Evolutionary conservation across 495 filamentous ascomycete species (phyloP), one percentile per base, ranked within the genome.

Genomic region (Neurospora sp.): DNA sequence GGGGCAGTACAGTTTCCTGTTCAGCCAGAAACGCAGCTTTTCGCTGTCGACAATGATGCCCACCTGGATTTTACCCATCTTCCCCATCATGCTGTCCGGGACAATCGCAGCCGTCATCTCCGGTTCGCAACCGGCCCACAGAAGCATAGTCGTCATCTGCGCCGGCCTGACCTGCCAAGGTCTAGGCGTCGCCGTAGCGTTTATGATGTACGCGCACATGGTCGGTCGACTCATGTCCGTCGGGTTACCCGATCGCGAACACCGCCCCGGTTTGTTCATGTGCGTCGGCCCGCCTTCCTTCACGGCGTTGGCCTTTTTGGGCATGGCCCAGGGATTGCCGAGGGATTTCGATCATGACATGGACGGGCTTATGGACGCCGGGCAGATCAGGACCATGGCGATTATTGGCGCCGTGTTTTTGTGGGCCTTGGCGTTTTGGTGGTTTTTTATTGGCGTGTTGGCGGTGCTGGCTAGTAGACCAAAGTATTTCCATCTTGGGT

Each of bases 361-460:
- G 74, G 78, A 81, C 69, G 78, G 79, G 7, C 11, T 80, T 12
- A 16, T 78, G 16, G 79, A 81, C 39, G 41, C 73, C 4, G 42
- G 22, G 31, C 68, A 73, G 16, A 77, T 91, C 27, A 79, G 83
- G 38, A 82, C 88, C 4, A 74, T 90, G 70, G 88, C 88, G 0
- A 75, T 90, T 12, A 78, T 86, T 0, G 78, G 83, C 3, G 90
- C 85, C 1, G 87, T 89, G 4, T 92, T 91, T 71, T 82, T 94
- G n/a, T 94, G 91, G 91, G 86, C 87, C 1, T 79, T 93, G n/a
- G 89, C 86, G 41, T 84, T 93, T 59, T 93, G 91, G 91, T 93
- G 92, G 85, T 93, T 93, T 77, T 83, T 82, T 61, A 86, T 93
- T 35, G 88, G 89, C 0, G 75, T 87, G 10, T 76, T 91, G 39